These are phyloP conservation scores for Cryptococcus sp. DNA, from an alignment of 1,284 basidiomycete genomes.

Conservation along the genomic window DNA sequence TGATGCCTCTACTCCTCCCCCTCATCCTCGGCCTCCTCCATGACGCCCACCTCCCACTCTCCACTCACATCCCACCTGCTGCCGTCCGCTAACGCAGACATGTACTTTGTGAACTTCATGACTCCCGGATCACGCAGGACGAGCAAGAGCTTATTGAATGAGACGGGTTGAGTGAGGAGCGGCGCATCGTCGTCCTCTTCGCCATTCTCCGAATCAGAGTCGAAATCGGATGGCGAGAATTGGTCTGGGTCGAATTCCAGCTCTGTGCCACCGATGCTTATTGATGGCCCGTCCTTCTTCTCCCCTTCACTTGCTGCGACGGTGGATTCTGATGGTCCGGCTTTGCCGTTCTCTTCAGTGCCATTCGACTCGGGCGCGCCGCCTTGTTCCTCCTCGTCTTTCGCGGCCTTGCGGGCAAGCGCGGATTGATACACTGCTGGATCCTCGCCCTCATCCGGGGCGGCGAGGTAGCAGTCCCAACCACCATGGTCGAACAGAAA, in stretches of 20 bases:
- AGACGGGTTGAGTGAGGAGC: constrained; percentile 82
- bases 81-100: constrained; percentile 80
- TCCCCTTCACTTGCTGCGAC: constrained; percentile 17
- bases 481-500: constrained; percentile 71
- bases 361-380: constrained; percentile 32
- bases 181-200: constrained; percentile 68
- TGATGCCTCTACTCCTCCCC: constrained; percentile 21
- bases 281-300: constrained; percentile 27
- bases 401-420: constrained; percentile 47
- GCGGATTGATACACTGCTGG: constrained; percentile 86
- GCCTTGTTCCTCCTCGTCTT: constrained; percentile 13
- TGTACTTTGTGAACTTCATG: constrained; percentile 90
- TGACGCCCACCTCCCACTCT: constrained; percentile 74
- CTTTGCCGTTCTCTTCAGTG: constrained; percentile 26
- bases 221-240: constrained; percentile 52
- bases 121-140: constrained; percentile 92
- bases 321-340: constrained; percentile 1
- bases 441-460: constrained; percentile 88
- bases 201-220: constrained; percentile 58
- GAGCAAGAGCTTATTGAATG: constrained; percentile 86
- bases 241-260: constrained; percentile 54
- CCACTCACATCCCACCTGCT: constrained; percentile 87
- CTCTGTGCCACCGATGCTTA: constrained; percentile 44
- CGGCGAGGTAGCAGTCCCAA: constrained; percentile 97
- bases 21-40: constrained; percentile 55